Percentiles rank a stretch among this genome's conserved stretches.
These are phyloP conservation scores for Agapanthus africanus DNA, from an alignment of 106 monocot species.

Conservation along the genomic window DNA sequence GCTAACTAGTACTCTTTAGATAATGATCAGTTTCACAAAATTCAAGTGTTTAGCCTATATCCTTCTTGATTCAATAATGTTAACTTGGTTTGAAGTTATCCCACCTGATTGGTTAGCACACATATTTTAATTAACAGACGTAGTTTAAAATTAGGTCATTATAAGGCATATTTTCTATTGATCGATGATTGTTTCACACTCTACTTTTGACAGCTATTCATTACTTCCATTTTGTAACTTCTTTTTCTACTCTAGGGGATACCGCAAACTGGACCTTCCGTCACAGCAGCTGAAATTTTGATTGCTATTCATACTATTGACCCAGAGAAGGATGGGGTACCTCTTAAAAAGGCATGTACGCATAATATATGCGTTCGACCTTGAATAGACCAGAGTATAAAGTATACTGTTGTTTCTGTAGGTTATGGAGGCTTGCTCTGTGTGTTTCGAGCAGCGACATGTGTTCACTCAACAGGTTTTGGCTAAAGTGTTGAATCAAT, in stretches of 20 bases:
- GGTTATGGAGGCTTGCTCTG: constrained; percentile 93
- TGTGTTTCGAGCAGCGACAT: constrained; percentile 84
- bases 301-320: constrained; percentile 93
- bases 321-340: constrained; percentile 70
- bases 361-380: background rate
- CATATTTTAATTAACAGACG: no score
- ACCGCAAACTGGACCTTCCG: constrained; percentile 37
- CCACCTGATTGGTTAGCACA: no score
- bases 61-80: no score
- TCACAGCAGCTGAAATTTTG: constrained; percentile 74
- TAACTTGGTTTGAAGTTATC: no score
- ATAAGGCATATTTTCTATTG: background rate
- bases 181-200: background rate
- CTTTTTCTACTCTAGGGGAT: constrained; percentile 32
- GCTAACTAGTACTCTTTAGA: no score
- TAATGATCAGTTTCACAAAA: no score
- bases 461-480: constrained; percentile 92
- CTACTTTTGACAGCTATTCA: background rate
- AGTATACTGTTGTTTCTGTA: constrained; percentile 17
- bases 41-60: no score
- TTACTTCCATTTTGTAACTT: background rate
- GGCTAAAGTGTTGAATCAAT: constrained; percentile 87
- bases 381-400: no score
- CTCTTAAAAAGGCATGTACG: constrained; percentile 71
- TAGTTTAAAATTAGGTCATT: background rate